Percentiles rank a stretch among this genome's conserved stretches.
Conservation (phyloP, 2,329 filamentous ascomycete genomes). For the Ascochyta pisi region DNA sequence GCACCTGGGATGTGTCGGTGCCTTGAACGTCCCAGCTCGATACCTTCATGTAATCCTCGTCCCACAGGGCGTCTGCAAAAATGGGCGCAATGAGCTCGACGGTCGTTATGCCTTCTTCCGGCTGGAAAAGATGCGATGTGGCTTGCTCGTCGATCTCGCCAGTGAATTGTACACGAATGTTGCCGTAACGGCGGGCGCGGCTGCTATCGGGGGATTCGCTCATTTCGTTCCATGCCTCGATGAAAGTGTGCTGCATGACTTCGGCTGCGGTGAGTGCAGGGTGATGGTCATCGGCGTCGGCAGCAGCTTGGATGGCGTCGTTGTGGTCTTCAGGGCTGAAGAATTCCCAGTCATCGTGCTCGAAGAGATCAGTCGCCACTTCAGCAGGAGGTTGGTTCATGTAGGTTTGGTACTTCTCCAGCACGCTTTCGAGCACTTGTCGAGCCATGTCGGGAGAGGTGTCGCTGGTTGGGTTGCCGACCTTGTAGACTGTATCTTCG, state of each 20-base stretch:
- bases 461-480: neutral
- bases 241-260: neutral
- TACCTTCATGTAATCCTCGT: neutral
- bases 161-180: neutral
- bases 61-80: neutral
- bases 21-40: neutral
- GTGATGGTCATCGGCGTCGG: neutral
- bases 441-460: neutral
- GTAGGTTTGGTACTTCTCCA: neutral
- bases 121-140: neutral
- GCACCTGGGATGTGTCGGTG: neutral
- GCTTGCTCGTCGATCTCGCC: neutral
- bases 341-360: neutral
- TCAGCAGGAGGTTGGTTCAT: neutral
- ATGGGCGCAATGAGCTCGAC: neutral
- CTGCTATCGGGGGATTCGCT: neutral
- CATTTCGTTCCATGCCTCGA: neutral
- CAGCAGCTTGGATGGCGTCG: neutral
- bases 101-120: neutral
- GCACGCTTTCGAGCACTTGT: neutral
- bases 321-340: neutral
- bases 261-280: neutral
- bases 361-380: neutral
- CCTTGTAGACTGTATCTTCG: neutral
- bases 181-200: neutral